Evolutionary conservation across 2,329 filamentous ascomycete species (phyloP).

Genomic region (Verticillium nonalfalfae): DNA sequence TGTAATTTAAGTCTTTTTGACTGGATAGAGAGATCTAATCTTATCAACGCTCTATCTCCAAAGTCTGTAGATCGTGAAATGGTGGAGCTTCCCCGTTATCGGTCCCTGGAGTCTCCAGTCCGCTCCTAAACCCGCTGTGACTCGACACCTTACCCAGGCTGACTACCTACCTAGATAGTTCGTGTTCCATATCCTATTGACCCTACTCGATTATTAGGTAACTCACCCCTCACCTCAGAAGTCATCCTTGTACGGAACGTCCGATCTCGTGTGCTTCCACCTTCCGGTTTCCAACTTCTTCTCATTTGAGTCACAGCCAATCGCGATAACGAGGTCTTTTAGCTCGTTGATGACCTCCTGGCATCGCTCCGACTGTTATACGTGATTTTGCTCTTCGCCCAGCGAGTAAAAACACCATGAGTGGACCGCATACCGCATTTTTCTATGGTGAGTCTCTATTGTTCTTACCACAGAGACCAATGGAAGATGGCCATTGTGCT

Average conservation of each 20-base stretch:
- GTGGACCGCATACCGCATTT: constrained; percentile 40
- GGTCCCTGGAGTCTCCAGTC: not conserved
- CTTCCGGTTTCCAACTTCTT: too few species aligned
- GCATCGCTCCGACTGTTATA: too few species aligned
- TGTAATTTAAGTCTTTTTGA: not conserved
- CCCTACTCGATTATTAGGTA: not conserved
- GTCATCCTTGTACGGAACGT: not conserved
- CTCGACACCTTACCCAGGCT: not conserved
- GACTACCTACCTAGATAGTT: not conserved
- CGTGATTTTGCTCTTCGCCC: not conserved
- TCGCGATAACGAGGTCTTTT: too few species aligned
- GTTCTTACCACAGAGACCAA: not conserved
- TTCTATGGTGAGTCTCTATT: constrained; percentile 45
- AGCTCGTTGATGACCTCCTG: too few species aligned
- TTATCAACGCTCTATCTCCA: not conserved
- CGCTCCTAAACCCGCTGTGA: not conserved
- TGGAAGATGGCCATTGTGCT: not conserved
- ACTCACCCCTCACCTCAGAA: not conserved
- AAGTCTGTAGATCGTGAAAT: not conserved
- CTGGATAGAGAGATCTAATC: constrained; percentile 1
- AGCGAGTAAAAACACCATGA: constrained; percentile 16
- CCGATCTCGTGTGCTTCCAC: too few species aligned
- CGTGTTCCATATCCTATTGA: not conserved
- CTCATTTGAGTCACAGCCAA: too few species aligned
- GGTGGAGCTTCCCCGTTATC: not conserved